Percentiles rank a stretch among this genome's conserved stretches.
Conservation (phyloP, 257 asterid genomes). For the Solanum paucissectum region DNA sequence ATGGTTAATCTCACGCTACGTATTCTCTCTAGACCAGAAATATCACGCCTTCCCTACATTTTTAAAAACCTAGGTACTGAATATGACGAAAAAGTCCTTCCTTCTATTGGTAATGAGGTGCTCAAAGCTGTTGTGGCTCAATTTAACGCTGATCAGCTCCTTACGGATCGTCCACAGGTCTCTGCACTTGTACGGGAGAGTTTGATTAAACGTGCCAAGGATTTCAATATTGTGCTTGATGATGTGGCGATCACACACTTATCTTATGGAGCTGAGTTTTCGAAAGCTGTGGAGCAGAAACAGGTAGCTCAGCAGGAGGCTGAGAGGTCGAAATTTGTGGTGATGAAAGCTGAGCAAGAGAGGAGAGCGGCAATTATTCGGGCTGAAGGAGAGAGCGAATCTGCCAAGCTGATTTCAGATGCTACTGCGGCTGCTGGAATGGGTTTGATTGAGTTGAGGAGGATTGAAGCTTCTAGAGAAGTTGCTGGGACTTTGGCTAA, state of each 20-base stretch:
- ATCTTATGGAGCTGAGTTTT: constrained; percentile 85
- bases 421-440: constrained; percentile 36
- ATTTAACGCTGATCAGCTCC: constrained; percentile 87
- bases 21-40: constrained; percentile 87
- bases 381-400: constrained; percentile 46
- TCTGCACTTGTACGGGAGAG: constrained; percentile 88
- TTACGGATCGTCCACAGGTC: constrained; percentile 88
- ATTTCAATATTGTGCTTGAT: constrained; percentile 75
- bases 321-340: constrained; percentile 85
- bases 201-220: constrained; percentile 73
- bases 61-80: constrained; percentile 85
- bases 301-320: constrained; percentile 99
- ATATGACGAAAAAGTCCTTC: constrained; percentile 90
- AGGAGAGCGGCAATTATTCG: constrained; percentile 17
- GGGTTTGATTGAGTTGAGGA: constrained; percentile 33
- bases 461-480: constrained; percentile 39
- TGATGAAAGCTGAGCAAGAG: constrained; percentile 75
- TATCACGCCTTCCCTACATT: constrained; percentile 46
- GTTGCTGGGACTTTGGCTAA: constrained; percentile 28
- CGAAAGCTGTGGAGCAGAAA: constrained; percentile 95
- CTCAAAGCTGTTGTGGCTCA: constrained; percentile 90
- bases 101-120: constrained; percentile 89
- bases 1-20: constrained; percentile 93
- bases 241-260: constrained; percentile 94
- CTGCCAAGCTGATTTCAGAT: constrained; percentile 38